Evolutionary conservation across 2,329 filamentous ascomycete species (phyloP), one percentile per base, ranked within the genome.

Genomic region (Davidsoniella australis): DNA sequence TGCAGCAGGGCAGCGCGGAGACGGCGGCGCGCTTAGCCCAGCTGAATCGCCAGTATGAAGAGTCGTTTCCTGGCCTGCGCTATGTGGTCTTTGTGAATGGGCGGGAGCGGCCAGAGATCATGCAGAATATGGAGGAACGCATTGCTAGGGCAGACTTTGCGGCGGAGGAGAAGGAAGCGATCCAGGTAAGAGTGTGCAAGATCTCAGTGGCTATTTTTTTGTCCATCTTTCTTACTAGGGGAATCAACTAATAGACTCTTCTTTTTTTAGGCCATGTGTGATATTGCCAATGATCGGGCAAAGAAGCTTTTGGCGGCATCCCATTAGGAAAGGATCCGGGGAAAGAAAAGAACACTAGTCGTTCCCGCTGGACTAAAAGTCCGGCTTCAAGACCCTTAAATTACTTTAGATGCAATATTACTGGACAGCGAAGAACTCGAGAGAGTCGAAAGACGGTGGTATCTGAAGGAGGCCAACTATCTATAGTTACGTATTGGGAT

Each of bases 11-110:
- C 0, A 68, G 68, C n/a, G 68, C 66, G 16, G 73, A 75, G 42
- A 77, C 83, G 58, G 68, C 67, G 7, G 66, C 68, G 52, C 63
- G 68, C 58, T 64, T 94, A 53, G 69, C 66, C 5, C 60, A 59
- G 26, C 63, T 94, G 57, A 95, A 95, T 60, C 64, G 63, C 9
- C 76, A 84, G 63, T 95, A 94, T 60, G 88, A 94, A 63, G 67
- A 67, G n/a, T 71, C 58, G 50, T 94, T 89, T 62, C 85, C 86
- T 0, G 85, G 88, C 0, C 62, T 95, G 60, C 72, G 82, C 64
- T 95, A 93, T 68, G 85, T 94, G 59, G 84, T 89, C 16, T 95
- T 94, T 62, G 89, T 95, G 50, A 88, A 94, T 61, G 86, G 85
- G 0, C 73, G 88, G 43, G 72, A 75, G 39, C 71, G 86, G 50